These are phyloP conservation scores for Colletotrichum cereale DNA, from an alignment of 2,329 filamentous ascomycete species.

Conservation along the genomic window DNA sequence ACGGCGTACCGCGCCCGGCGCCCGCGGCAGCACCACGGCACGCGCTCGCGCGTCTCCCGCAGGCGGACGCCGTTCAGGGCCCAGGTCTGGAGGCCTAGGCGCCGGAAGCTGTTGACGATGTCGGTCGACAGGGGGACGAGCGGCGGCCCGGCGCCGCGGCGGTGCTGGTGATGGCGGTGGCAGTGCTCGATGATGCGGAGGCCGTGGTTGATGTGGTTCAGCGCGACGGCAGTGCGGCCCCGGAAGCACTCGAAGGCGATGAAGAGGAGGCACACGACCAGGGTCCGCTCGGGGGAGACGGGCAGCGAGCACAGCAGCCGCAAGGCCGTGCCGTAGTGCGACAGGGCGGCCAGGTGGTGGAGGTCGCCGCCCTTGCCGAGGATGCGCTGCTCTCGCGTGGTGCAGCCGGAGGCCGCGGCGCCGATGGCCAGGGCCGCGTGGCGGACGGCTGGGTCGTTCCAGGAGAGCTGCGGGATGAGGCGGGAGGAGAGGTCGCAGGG, in stretches of 20 bases:
- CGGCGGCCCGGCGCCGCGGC: background rate
- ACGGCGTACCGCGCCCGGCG: slow-evolving; percentile 15
- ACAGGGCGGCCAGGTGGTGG: slow-evolving; percentile 52
- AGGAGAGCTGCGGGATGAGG: slow-evolving; percentile 40
- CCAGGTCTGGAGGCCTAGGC: slow-evolving; percentile 16
- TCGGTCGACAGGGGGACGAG: background rate
- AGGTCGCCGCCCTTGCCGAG: slow-evolving; percentile 41
- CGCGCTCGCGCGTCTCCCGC: background rate
- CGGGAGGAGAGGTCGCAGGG: slow-evolving; percentile 1
- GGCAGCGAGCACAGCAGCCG: slow-evolving; percentile 49
- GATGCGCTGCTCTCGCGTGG: slow-evolving; percentile 21
- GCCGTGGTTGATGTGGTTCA: slow-evolving; percentile 56
- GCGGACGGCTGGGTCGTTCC: slow-evolving; percentile 45
- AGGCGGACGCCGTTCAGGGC: slow-evolving; percentile 4
- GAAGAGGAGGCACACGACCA: slow-evolving; percentile 54
- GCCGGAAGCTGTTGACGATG: slow-evolving; percentile 12
- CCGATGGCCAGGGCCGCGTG: slow-evolving; percentile 57
- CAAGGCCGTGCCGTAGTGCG: slow-evolving; percentile 56
- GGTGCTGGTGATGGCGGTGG: background rate
- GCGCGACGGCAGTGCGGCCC: slow-evolving; percentile 53
- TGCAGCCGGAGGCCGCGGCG: slow-evolving; percentile 41
- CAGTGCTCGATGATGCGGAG: slow-evolving; percentile 16
- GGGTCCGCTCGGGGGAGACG: slow-evolving; percentile 49
- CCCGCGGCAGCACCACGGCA: slow-evolving; percentile 33
- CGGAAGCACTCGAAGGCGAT: slow-evolving; percentile 56